Conservation (phyloP, 176 grass and related monocot species). For the Eremochloa ophiuroides region DNA sequence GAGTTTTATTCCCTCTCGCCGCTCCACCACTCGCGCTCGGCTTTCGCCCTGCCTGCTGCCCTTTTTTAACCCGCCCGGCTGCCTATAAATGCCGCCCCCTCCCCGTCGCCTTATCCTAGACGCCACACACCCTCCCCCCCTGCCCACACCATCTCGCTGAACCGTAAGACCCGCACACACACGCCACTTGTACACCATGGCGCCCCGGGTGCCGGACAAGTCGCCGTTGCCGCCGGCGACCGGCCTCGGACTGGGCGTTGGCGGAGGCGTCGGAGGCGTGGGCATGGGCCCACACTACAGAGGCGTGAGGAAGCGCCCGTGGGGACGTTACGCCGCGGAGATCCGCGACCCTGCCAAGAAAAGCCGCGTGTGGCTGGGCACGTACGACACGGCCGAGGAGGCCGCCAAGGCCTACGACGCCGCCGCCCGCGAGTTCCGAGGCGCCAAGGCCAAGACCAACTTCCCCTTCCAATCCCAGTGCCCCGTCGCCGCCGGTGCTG, state of each 20-base stretch:
- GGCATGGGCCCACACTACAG: slow-evolving; percentile 48
- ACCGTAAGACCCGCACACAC: slow-evolving; percentile 2
- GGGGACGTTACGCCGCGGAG: slow-evolving; percentile 87
- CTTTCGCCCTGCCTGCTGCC: slow-evolving; percentile 17
- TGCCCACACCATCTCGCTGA: slow-evolving; percentile 10
- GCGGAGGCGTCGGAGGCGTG: background rate
- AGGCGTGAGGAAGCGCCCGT: slow-evolving; percentile 83
- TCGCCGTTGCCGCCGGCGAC: slow-evolving; percentile 1
- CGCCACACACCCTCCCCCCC: background rate
- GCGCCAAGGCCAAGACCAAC: slow-evolving; percentile 86
- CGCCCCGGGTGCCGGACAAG: slow-evolving; percentile 36
- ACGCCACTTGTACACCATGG: slow-evolving; percentile 36
- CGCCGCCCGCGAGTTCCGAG: slow-evolving; percentile 76
- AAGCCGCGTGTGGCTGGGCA: slow-evolving; percentile 91
- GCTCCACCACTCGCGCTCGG: slow-evolving; percentile 45
- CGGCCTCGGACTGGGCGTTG: slow-evolving; percentile 7
- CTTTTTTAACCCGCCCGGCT: slow-evolving; percentile 28
- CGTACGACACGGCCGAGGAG: slow-evolving; percentile 88
- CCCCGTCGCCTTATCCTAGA: slow-evolving; percentile 25
- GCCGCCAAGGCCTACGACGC: slow-evolving; percentile 82
- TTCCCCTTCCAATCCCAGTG: slow-evolving; percentile 41
- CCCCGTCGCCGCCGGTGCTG: background rate
- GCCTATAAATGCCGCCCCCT: slow-evolving; percentile 33
- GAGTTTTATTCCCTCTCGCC: slow-evolving; percentile 57
- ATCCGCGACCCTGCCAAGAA: slow-evolving; percentile 97